A percentile compares a stretch with the other conserved stretches of the same genome.
Evolutionary conservation across 306 rosid species (phyloP).

Genomic region (Quercus parvula): DNA sequence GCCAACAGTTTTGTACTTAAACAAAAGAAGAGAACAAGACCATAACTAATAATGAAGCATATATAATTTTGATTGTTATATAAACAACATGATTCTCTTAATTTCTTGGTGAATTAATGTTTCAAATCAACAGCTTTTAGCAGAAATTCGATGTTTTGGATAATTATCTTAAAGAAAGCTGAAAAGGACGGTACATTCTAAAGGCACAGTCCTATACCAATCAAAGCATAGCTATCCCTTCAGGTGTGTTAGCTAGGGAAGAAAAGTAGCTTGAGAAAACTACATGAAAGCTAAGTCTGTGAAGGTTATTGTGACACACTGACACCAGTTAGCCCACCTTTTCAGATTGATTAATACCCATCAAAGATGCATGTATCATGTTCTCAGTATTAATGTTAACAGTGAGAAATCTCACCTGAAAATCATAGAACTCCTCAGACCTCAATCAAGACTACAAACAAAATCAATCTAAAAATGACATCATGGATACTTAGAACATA

Average conservation of each 20-base stretch:
- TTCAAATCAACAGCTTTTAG: background rate
- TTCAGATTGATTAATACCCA: conserved; percentile 32
- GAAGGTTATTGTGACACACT: conserved; percentile 21
- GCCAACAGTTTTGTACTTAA: no score
- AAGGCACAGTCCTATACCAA: background rate
- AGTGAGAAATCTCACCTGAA: conserved; percentile 20
- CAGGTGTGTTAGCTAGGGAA: conserved; percentile 24
- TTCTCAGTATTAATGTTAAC: conserved; percentile 16
- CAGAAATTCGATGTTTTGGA: background rate
- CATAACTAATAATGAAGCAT: background rate
- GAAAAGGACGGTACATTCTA: background rate
- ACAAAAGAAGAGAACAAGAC: background rate
- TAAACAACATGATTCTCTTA: background rate
- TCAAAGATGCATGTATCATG: conserved; percentile 20
- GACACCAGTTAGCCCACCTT: conserved; percentile 33
- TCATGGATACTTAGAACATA: conserved; percentile 2
- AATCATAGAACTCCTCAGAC: background rate
- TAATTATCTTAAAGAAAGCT: background rate
- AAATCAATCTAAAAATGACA: conserved; percentile 26
- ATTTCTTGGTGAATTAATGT: background rate
- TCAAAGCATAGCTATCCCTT: conserved; percentile 4
- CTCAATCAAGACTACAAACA: background rate
- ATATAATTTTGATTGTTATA: background rate
- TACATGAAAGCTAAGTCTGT: conserved; percentile 46
- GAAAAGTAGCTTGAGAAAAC: conserved; percentile 23